Conservation (phyloP, 192 early-diverging fungal genomes). For the Spizellomyces sp. region DNA sequence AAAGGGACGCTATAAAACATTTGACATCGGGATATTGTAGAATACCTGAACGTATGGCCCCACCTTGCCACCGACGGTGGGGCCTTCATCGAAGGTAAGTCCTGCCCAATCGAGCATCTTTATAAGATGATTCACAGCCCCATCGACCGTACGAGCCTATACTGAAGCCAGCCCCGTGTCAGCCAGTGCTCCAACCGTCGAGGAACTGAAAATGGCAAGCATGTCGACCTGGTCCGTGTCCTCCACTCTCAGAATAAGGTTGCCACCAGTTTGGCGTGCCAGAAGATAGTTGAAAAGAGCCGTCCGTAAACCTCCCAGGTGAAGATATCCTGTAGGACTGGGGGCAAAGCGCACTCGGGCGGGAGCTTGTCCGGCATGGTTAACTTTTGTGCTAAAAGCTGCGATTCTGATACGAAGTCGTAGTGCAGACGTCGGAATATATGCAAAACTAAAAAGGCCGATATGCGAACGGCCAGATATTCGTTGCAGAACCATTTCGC, state of each 20-base stretch:
- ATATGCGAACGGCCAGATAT: no score
- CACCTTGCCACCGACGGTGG: conserved; percentile 54
- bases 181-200: neutral
- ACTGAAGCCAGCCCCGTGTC: conserved; percentile 34
- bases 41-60: conserved; percentile 72
- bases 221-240: conserved; percentile 77
- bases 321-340: conserved; percentile 89
- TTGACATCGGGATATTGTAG: neutral
- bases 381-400: no score
- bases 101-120: conserved; percentile 74
- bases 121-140: conserved; percentile 56
- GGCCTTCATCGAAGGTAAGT: conserved; percentile 72
- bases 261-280: conserved; percentile 70
- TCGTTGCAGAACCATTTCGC: no score
- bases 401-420: no score
- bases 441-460: no score
- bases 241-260: conserved; percentile 88
- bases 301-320: conserved; percentile 90
- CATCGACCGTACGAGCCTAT: conserved; percentile 72
- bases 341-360: conserved; percentile 88
- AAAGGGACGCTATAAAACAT: neutral
- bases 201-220: neutral
- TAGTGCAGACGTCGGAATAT: no score
- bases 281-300: conserved; percentile 90
- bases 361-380: neutral